Evolutionary conservation across 108 stramenopile genomes (phyloP).

Genomic region (Licmophora abbreviata): DNA sequence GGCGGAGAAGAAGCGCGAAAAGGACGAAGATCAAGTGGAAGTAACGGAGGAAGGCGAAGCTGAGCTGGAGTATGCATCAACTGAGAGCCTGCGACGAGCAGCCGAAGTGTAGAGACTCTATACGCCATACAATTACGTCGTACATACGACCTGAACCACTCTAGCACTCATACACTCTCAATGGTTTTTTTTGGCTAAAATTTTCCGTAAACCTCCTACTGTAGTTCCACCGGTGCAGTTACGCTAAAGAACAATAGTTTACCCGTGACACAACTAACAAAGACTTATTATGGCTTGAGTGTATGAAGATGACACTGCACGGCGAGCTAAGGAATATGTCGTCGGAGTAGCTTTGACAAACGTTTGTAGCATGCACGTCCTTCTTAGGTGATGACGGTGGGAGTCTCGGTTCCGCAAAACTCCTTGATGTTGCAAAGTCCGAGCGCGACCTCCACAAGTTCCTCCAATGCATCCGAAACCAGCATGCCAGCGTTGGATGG

Average conservation of each 20-base stretch:
- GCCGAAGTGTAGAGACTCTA: constrained; percentile 29
- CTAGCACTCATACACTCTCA: too few relatives aligned
- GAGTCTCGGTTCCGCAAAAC: constrained; percentile 90
- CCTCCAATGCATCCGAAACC: constrained; percentile 75
- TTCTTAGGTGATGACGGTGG: constrained; percentile 97
- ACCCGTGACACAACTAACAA: too few relatives aligned
- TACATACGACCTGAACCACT: too few relatives aligned
- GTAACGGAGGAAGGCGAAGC: constrained; percentile 11
- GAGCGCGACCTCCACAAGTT: constrained; percentile 84
- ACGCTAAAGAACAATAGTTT: too few relatives aligned
- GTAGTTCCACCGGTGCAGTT: too few relatives aligned
- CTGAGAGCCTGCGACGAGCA: constrained; percentile 21
- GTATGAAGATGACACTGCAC: too few relatives aligned
- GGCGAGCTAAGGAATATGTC: too few relatives aligned
- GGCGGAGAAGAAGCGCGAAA: not conserved
- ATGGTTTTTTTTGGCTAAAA: too few relatives aligned
- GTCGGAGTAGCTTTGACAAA: too few relatives aligned
- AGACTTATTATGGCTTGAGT: too few relatives aligned
- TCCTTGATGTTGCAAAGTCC: constrained; percentile 81
- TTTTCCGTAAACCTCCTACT: too few relatives aligned
- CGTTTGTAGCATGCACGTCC: too few relatives aligned
- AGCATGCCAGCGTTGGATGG: constrained; percentile 62
- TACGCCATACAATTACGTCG: not conserved
- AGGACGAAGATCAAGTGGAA: constrained; percentile 12
- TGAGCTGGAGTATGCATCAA: constrained; percentile 36